Percentiles rank a stretch among this genome's conserved stretches.
phyloP scores from a whole-genome alignment of 73 alveolate species.

The Loxodes magnus region DNA sequence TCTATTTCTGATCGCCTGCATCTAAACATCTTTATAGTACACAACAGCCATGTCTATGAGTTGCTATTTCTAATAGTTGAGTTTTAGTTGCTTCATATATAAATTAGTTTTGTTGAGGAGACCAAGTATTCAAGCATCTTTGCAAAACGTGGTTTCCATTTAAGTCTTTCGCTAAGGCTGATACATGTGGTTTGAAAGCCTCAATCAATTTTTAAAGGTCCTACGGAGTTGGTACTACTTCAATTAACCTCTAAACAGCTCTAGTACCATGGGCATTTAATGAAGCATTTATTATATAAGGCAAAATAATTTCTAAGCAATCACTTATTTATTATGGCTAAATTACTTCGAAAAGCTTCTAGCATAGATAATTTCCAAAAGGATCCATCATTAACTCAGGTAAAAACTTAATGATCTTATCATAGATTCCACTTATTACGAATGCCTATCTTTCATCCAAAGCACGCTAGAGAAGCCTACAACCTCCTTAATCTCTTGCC shows the following conservation, averaged over 20 bases:
- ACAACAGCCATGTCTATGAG: conserved; percentile 71
- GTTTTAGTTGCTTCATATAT: conserved; percentile 44
- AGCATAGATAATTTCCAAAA: conserved; percentile 28
- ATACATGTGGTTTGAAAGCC: conserved; percentile 24
- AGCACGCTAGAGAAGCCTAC: conserved; percentile 70
- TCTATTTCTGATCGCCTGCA: too few species aligned
- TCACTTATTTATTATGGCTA: not conserved
- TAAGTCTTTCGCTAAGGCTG: conserved; percentile 40
- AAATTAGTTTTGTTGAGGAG: conserved; percentile 27
- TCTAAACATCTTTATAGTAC: conserved; percentile 67
- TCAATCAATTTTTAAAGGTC: conserved; percentile 19
- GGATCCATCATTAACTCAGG: conserved; percentile 13
- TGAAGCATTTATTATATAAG: conserved; percentile 25
- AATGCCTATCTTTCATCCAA: conserved; percentile 42
- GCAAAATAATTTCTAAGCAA: not conserved
- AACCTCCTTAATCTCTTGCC: conserved; percentile 75
- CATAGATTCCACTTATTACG: conserved; percentile 23
- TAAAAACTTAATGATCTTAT: not conserved
- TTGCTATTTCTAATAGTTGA: conserved; percentile 41
- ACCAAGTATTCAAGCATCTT: conserved; percentile 26
- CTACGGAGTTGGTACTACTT: conserved; percentile 15
- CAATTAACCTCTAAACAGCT: conserved; percentile 52
- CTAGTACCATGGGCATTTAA: conserved; percentile 68
- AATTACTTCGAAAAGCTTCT: conserved; percentile 43
- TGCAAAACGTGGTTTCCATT: conserved; percentile 74